Evolutionary conservation across 768 basidiomycete genomes (phyloP), one percentile per base, ranked within the genome.

Genomic region (Podaxis mareebaensis): DNA sequence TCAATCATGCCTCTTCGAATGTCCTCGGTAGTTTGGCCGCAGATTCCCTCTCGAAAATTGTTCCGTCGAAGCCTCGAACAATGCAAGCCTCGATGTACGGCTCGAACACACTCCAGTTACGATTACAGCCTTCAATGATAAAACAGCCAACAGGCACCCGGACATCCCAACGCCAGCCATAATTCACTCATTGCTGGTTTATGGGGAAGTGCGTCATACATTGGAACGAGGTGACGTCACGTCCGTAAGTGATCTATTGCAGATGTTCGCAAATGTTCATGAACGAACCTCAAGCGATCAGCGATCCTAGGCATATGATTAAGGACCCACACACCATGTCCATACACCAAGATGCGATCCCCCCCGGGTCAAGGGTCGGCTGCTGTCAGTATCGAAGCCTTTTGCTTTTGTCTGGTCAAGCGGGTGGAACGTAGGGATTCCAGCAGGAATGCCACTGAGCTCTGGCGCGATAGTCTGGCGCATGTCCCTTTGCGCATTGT

Each of bases 21-120:
- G 71, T 81, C 72, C 76, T 77, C 15, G 8, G 86, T 85, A 67
- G 92, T 61, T 85, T 76, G 24, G 82, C 75, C 0, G 83, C 91
- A 17, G 85, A 72, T 39, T 79, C 76, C 53, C 67, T 68, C 20
- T 33, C 33, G 33, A 33, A 76, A 72, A 67, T 92, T 90, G 1
- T 76, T 72, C 33, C 33, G 8, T 10, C 33, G 33, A 33, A 33
- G 30, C 10, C 30, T 8, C 10, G 33, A 3, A 33, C 8, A 10
- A 33, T 67, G 66, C 88, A 91, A 1, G 89, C 84, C 33, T 73
- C 65, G 39, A 79, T 77, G 46, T 83, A 74, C 12, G 74, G 72
- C 61, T 79, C 78, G 68, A 92, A 94, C 53, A 88, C 84, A 1
- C 92, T 94, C 80, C 85, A 54, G 77, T 67, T 28, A 89, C 74